Evolutionary conservation across 371 early-diverging fungal genomes (phyloP).

Genomic region (Scutellospora calospora): DNA sequence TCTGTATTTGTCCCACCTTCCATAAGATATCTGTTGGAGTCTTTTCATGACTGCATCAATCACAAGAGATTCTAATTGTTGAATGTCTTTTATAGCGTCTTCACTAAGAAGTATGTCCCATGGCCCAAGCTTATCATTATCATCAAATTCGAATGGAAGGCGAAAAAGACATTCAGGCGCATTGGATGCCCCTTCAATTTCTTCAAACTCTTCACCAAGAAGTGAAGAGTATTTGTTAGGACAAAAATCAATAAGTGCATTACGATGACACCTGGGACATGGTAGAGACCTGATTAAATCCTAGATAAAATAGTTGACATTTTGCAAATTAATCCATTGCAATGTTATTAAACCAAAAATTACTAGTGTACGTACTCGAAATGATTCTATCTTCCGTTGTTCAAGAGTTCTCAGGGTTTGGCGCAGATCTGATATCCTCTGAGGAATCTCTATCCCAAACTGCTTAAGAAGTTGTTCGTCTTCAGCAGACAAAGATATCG

Average conservation of each 20-base stretch:
- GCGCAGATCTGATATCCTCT: slow-evolving; percentile 12
- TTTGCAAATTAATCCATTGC: neutral
- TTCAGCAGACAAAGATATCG: neutral
- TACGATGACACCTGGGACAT: neutral
- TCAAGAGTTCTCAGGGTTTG: neutral
- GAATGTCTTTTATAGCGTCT: slow-evolving; percentile 18
- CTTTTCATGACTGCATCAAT: neutral
- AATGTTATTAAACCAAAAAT: neutral
- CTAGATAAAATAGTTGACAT: neutral
- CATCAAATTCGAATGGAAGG: slow-evolving; percentile 41
- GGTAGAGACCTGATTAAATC: neutral
- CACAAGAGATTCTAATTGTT: neutral
- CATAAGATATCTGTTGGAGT: slow-evolving; percentile 23
- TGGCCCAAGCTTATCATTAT: slow-evolving; percentile 32
- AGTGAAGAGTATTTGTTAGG: neutral
- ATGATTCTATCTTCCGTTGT: slow-evolving; percentile 21
- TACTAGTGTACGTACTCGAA: neutral
- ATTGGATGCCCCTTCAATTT: neutral
- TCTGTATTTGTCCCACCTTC: neutral
- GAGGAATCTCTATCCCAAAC: neutral
- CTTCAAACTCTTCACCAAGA: neutral
- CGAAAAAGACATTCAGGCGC: neutral
- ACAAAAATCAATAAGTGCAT: neutral
- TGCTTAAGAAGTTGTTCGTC: neutral
- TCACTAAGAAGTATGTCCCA: slow-evolving; percentile 37